Percentiles rank a stretch among this genome's conserved stretches.
Evolutionary conservation across 2,329 filamentous ascomycete genomes (phyloP).

Genomic region (Sporothrix pallida): DNA sequence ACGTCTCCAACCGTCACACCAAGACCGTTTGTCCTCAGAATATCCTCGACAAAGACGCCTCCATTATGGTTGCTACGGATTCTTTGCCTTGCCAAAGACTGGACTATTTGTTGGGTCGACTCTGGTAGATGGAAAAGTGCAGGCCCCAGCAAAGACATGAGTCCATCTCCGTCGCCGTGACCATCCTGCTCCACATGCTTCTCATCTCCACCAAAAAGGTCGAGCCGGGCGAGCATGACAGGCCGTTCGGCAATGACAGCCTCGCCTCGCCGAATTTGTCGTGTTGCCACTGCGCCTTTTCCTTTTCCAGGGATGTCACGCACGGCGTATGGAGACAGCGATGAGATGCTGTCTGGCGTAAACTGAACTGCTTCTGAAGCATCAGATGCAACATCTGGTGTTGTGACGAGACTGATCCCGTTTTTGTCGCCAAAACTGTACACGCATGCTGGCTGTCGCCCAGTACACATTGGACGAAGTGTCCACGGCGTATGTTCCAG

Average conservation of each 20-base stretch:
- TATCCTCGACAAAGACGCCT: slow-evolving; percentile 37
- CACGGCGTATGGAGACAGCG: not conserved
- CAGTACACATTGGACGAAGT: not conserved
- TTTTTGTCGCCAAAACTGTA: not conserved
- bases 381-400: slow-evolving; percentile 20
- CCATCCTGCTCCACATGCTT: slow-evolving; percentile 15
- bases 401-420: slow-evolving; percentile 13
- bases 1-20: slow-evolving; percentile 40
- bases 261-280: slow-evolving; percentile 35
- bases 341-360: not conserved
- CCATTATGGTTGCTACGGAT: too few species aligned
- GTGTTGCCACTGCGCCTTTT: slow-evolving; percentile 37
- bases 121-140: slow-evolving; percentile 36
- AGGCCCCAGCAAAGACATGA: slow-evolving; percentile 31
- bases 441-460: not conserved
- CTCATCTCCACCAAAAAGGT: slow-evolving; percentile 30
- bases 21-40: slow-evolving; percentile 41
- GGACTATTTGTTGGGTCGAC: slow-evolving; percentile 32
- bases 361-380: not conserved
- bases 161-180: not conserved
- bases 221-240: slow-evolving; percentile 37
- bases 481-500: slow-evolving; percentile 3
- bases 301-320: slow-evolving; percentile 38
- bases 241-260: slow-evolving; percentile 38
- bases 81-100: slow-evolving; percentile 34